Evolutionary conservation across 1,284 basidiomycete species (phyloP).

Genomic region (Papiliotrema terrestris): DNA sequence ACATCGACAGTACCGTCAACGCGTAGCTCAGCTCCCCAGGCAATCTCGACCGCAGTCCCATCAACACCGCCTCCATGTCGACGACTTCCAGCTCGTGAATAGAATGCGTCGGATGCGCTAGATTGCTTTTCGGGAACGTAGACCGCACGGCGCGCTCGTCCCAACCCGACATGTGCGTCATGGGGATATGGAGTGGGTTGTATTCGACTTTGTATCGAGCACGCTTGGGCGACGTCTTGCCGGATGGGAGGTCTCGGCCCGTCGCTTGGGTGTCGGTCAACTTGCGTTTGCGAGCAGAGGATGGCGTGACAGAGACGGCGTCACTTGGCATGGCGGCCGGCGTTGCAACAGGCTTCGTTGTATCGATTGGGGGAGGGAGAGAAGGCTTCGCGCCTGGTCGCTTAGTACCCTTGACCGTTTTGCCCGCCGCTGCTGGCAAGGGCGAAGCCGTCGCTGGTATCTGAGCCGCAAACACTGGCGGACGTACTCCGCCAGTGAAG

Average conservation of each 20-base stretch:
- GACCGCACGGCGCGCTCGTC: constrained; percentile 65
- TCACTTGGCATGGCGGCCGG: not conserved
- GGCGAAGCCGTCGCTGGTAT: not conserved
- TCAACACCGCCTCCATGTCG: constrained; percentile 81
- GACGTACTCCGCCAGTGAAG: too few relatives aligned
- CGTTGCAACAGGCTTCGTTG: not conserved
- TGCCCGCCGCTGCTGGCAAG: not conserved
- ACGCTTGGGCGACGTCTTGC: constrained; percentile 30
- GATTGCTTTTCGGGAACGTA: constrained; percentile 60
- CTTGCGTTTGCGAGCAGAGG: not conserved
- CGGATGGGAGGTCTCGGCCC: not conserved
- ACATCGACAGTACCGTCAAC: constrained; percentile 79
- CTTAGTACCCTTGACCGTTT: not conserved
- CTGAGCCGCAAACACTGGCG: not conserved
- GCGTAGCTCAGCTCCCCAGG: constrained; percentile 83
- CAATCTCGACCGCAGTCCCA: constrained; percentile 84
- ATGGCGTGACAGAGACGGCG: not conserved
- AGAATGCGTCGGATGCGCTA: constrained; percentile 62
- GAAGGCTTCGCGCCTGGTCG: not conserved
- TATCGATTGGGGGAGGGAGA: not conserved
- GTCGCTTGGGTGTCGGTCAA: not conserved
- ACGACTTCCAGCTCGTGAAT: constrained; percentile 57
- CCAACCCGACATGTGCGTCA: constrained; percentile 79
- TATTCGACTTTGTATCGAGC: constrained; percentile 86
- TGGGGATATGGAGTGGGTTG: constrained; percentile 70